These are phyloP conservation scores for Cryphonectria japonica DNA, from an alignment of 2,329 filamentous ascomycete species.

Conservation along the genomic window DNA sequence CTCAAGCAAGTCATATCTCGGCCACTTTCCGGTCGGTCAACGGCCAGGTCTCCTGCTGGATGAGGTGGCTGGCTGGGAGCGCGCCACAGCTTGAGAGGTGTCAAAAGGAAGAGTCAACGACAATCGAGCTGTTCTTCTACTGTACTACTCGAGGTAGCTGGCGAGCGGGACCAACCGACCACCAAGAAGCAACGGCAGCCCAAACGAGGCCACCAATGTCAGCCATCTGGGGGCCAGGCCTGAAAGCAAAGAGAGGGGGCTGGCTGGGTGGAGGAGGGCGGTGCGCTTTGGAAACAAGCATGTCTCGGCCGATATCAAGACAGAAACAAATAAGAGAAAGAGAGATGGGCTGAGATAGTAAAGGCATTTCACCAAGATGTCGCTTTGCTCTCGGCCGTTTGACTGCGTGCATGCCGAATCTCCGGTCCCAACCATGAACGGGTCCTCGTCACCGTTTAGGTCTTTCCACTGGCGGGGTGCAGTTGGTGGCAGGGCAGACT, in stretches of 20 bases:
- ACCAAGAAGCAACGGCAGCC: not conserved
- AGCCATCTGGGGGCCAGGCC: not conserved
- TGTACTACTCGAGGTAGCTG: not conserved
- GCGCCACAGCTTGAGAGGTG: not conserved
- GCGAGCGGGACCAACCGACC: not conserved
- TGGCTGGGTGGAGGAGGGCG: not conserved
- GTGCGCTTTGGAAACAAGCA: not conserved
- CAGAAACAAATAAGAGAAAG: not conserved
- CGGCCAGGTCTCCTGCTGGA: not conserved
- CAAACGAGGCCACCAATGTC: slow-evolving; percentile 3
- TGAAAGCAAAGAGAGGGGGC: not conserved
- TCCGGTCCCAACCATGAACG: not conserved
- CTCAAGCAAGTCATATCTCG: not conserved
- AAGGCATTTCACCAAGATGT: not conserved
- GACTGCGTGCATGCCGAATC: not conserved
- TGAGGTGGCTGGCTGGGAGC: not conserved
- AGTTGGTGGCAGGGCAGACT: not conserved
- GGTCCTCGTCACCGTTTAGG: not conserved
- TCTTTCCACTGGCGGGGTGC: not conserved
- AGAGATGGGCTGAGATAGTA: not conserved
- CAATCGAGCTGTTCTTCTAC: not conserved
- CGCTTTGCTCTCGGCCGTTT: not conserved
- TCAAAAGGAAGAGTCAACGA: too few relatives aligned
- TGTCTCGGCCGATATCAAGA: slow-evolving; percentile 8
- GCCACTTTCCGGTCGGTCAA: not conserved